Percentiles rank a stretch among this genome's conserved stretches.
phyloP scores from a whole-genome alignment of 2,329 filamentous ascomycete genomes.

The Penicillium thymicola region DNA sequence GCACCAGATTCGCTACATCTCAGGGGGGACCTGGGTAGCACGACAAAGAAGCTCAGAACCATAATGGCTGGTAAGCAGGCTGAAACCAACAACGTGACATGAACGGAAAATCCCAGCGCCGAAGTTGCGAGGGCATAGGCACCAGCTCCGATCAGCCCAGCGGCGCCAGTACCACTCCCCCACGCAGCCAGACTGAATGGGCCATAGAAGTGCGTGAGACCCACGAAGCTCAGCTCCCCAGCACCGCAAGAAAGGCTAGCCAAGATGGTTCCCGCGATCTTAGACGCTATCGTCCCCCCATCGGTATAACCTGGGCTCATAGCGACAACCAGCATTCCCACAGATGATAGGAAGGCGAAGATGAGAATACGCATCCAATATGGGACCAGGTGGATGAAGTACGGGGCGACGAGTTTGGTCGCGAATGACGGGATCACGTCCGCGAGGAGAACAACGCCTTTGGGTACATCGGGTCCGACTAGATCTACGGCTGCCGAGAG shows the following conservation, averaged over 20 bases:
- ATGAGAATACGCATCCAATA: slow-evolving; percentile 71
- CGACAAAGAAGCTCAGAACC: slow-evolving; percentile 75
- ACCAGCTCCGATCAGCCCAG: slow-evolving; percentile 80
- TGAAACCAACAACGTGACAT: slow-evolving; percentile 69
- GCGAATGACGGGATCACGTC: slow-evolving; percentile 88
- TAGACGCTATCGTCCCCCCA: slow-evolving; percentile 63
- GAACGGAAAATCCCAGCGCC: slow-evolving; percentile 70
- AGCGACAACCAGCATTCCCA: slow-evolving; percentile 86
- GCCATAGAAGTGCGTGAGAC: slow-evolving; percentile 90
- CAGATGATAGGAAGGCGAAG: slow-evolving; percentile 71
- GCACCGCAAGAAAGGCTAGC: slow-evolving; percentile 81
- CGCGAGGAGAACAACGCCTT: slow-evolving; percentile 87
- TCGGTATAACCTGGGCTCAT: slow-evolving; percentile 63
- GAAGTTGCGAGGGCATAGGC: slow-evolving; percentile 85
- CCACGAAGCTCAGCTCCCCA: slow-evolving; percentile 87
- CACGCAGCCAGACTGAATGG: slow-evolving; percentile 82
- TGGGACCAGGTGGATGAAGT: slow-evolving; percentile 85
- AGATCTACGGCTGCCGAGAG: slow-evolving; percentile 93
- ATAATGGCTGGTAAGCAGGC: slow-evolving; percentile 78
- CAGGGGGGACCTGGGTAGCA: slow-evolving; percentile 69
- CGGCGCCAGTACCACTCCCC: slow-evolving; percentile 88
- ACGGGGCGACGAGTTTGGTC: slow-evolving; percentile 83
- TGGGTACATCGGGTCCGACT: slow-evolving; percentile 80
- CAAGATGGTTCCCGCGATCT: slow-evolving; percentile 78
- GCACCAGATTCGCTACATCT: slow-evolving; percentile 43